Percentiles rank a stretch among this genome's conserved stretches.
phyloP scores from a whole-genome alignment of 169 alveolate species.

The Babesia microti region DNA sequence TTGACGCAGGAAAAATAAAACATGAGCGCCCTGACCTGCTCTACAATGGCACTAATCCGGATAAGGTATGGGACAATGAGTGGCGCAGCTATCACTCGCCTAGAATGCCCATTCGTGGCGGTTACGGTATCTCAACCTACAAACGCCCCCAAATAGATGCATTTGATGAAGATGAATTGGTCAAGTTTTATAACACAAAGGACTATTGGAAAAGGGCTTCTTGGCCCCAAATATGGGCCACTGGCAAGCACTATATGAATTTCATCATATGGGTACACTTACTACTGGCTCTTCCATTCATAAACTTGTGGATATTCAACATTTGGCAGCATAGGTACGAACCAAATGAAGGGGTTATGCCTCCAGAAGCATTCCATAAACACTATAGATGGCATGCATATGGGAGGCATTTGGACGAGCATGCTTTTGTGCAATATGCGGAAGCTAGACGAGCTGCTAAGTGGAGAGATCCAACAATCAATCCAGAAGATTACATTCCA shows the following conservation, averaged over 20 bases:
- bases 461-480: slow-evolving; percentile 65
- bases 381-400: slow-evolving; percentile 66
- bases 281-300: slow-evolving; percentile 26
- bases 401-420: slow-evolving; percentile 71
- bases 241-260: slow-evolving; percentile 44
- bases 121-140: slow-evolving; percentile 51
- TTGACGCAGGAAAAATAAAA: too few species aligned
- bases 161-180: slow-evolving; percentile 60
- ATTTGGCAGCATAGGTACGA: slow-evolving; percentile 50
- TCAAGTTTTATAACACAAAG: slow-evolving; percentile 41
- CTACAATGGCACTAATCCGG: slow-evolving; percentile 57
- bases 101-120: slow-evolving; percentile 55
- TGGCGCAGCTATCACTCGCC: slow-evolving; percentile 47
- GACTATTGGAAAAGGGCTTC: slow-evolving; percentile 46
- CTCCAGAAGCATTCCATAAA: slow-evolving; percentile 56
- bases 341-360: slow-evolving; percentile 58
- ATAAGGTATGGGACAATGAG: slow-evolving; percentile 48
- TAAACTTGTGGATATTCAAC: slow-evolving; percentile 36
- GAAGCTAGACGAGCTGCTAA: slow-evolving; percentile 73
- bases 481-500: slow-evolving; percentile 75
- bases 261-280: slow-evolving; percentile 19
- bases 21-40: slow-evolving; percentile 44
- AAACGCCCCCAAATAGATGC: slow-evolving; percentile 59
- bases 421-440: slow-evolving; percentile 68
- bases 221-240: slow-evolving; percentile 37